phyloP scores from a whole-genome alignment of 495 filamentous ascomycete genomes.

The Daldinia loculata region DNA sequence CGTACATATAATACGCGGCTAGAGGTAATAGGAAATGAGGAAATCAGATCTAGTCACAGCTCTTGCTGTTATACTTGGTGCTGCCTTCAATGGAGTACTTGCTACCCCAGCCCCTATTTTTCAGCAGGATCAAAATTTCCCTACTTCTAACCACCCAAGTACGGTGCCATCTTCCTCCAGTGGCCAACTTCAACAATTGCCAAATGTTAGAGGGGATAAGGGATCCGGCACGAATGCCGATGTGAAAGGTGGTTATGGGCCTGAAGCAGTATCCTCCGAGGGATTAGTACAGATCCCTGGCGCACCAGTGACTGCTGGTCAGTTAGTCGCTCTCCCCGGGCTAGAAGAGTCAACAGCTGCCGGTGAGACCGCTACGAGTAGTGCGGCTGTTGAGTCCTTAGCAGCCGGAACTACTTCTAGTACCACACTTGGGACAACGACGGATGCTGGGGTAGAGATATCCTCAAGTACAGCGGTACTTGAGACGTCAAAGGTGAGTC shows the following conservation, averaged over 20 bases:
- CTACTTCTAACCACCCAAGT: no score
- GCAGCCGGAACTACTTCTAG: constrained; percentile 7
- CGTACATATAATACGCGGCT: neutral
- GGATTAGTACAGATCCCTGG: constrained; percentile 22
- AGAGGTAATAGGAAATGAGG: constrained; percentile 22
- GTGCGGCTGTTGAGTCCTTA: constrained; percentile 3
- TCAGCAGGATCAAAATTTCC: neutral
- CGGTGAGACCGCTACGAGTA: constrained; percentile 6
- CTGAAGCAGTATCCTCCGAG: neutral
- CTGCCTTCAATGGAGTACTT: constrained; percentile 25
- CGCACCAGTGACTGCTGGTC: constrained; percentile 28
- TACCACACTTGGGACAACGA: constrained; percentile 9
- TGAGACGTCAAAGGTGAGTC: constrained; percentile 17
- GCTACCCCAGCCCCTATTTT: constrained; percentile 12
- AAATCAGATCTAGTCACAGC: constrained; percentile 23
- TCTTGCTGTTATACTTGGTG: constrained; percentile 20
- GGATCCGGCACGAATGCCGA: no score
- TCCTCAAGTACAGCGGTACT: no score
- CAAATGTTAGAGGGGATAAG: no score
- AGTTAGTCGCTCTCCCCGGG: constrained; percentile 32
- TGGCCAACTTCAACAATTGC: no score
- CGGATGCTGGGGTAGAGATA: neutral
- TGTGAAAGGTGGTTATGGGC: neutral
- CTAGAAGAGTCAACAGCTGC: neutral
- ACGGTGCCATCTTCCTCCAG: no score